Percentiles rank a stretch among this genome's conserved stretches.
Conservation (phyloP, 306 rosid genomes). For the Fragaria vesca region DNA sequence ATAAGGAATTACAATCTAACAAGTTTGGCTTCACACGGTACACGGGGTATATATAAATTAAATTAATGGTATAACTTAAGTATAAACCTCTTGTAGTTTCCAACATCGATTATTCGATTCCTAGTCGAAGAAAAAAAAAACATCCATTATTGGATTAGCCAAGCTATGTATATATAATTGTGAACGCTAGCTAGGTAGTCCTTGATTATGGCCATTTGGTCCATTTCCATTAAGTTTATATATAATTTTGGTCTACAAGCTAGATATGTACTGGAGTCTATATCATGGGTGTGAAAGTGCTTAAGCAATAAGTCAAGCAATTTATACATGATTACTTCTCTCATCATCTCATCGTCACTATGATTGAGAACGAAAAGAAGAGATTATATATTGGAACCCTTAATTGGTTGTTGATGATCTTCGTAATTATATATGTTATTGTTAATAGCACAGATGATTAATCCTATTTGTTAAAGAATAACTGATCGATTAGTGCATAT, state of each 20-base stretch:
- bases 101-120: neutral
- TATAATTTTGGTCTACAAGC: neutral
- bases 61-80: neutral
- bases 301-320: neutral
- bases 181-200: neutral
- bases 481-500: neutral
- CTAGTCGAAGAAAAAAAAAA: neutral
- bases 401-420: neutral
- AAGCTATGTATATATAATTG: neutral
- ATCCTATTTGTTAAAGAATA: neutral
- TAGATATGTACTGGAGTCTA: neutral
- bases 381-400: neutral
- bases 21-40: neutral
- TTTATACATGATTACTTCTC: neutral
- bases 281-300: neutral
- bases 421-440: too few relatives aligned
- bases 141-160: neutral
- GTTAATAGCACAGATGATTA: neutral
- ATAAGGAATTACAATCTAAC: neutral
- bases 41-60: neutral
- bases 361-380: neutral
- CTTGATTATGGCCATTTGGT: neutral
- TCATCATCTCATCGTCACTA: neutral
- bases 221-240: neutral
- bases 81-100: neutral